phyloP scores from a whole-genome alignment of 768 basidiomycete genomes.

The Tremella mesenterica region DNA sequence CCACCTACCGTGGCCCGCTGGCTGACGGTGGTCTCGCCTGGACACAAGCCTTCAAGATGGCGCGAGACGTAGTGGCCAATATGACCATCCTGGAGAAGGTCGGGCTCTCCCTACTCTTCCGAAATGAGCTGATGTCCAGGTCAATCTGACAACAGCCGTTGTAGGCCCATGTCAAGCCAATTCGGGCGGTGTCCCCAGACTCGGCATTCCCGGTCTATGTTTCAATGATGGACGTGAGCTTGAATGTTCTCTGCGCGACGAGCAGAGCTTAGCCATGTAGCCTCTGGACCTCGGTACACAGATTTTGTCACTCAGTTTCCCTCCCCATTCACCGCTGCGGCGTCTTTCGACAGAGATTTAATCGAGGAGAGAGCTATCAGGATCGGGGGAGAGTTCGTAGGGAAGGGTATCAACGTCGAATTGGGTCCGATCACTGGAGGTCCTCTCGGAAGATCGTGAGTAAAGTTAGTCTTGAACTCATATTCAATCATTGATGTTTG shows the following conservation, averaged over 20 bases:
- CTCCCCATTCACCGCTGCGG: slow-evolving; percentile 36
- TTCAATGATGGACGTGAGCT: slow-evolving; percentile 38
- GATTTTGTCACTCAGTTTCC: slow-evolving; percentile 42
- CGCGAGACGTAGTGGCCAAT: slow-evolving; percentile 15
- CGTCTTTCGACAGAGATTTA: slow-evolving; percentile 59
- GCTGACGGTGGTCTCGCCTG: slow-evolving; percentile 28
- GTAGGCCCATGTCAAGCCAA: slow-evolving; percentile 39
- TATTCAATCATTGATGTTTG: neutral
- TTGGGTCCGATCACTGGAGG: slow-evolving; percentile 48
- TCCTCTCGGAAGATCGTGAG: slow-evolving; percentile 38
- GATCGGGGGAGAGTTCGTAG: slow-evolving; percentile 74
- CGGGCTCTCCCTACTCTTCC: neutral
- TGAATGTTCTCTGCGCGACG: neutral
- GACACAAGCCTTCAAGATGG: slow-evolving; percentile 18
- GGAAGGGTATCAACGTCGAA: slow-evolving; percentile 73
- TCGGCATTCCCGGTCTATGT: slow-evolving; percentile 34
- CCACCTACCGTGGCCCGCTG: slow-evolving; percentile 1
- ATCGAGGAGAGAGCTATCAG: slow-evolving; percentile 66
- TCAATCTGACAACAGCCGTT: slow-evolving; percentile 32
- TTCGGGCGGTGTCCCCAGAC: slow-evolving; percentile 34
- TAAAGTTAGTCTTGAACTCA: neutral
- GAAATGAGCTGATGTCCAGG: slow-evolving; percentile 8
- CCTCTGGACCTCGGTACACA: slow-evolving; percentile 37
- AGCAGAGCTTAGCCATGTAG: slow-evolving; percentile 6
- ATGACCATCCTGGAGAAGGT: slow-evolving; percentile 43